Base-by-base conservation (phyloP, 345 rosid species). In the Laguncularia racemosa region DNA sequence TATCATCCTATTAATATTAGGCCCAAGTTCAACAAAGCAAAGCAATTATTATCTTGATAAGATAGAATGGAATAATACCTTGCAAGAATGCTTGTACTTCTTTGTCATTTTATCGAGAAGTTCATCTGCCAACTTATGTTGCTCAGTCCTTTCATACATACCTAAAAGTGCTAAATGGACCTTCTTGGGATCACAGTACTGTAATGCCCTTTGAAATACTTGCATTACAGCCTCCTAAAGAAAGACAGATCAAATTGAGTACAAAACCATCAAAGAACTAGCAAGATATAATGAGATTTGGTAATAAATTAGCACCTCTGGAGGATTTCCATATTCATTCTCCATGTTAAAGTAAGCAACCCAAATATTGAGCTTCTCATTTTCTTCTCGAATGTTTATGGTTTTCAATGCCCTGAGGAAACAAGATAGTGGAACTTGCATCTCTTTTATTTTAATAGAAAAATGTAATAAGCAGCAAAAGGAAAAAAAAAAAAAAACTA, bases 331-430 rank as follows among this genome's bases (percentile, higher is more conserved):
- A 71, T 86, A 84, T 67, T 89, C 78, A 60, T 85, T 86, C 78
- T 93, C 99, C 81, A 93, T 72, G 73, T 89, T 93, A 76, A 89
- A 87, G 75, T 87, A 93, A 51, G 97, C 99, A 57, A 89, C 84
- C 97, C 99, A 93, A 51, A 93, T 67, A 68, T 93, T 93, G 50
- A 93, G 85, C 81, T 89, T 89, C 78, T 93, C 99, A 23, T 67
- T 78, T 81, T 93, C 99, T 76, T 89, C 99, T 50, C 95, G 86
- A 45, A 85, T 57, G 71, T 84, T 87, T 55, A 89, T 93, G 5
- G 90, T 89, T 66, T 74, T 82, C 86, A 93, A 65, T 50, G 99
- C 97, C 85, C 99, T 93, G 71, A 72, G 47, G 69, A 11, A 53
- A 3, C 4, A 46, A 13, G 3, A 61, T 17, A 17, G 9, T 19